Evolutionary conservation across 257 asterid species (phyloP), one percentile per base, ranked within the genome.

Genomic region (Ilex asprella): DNA sequence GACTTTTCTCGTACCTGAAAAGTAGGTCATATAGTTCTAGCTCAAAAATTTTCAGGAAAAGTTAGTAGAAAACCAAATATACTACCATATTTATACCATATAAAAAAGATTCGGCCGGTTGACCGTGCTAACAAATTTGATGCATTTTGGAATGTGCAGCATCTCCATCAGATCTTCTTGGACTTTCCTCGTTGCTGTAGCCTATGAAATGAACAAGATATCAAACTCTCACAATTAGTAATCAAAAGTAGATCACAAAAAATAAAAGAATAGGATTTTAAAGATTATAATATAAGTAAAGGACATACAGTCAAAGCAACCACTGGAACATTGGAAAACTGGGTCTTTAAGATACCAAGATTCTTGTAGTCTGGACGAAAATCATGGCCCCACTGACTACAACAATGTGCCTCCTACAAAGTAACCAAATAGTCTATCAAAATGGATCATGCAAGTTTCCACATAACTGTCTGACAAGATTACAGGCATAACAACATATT

Each of bases 371-470:
- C 99, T 32, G 99, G 99, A 75, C 97, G 99, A 78, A 92, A 92
- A 82, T 92, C 99, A 79, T 89, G 99, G 54, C 99, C 99, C 99
- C 99, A 92, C 74, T 92, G 99, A 75, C 99, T 92, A 81, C 99
- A 92, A 71, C 99, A 92, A 85, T 92, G 99, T 66, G 99, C 99
- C 82, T 92, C 99, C 99, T 92, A 93, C 64, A 80, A 65, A 31
- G 9, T 49, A 73, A 32, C 61, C 27, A 16, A 43, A 29, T 8
- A 57, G 62, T 29, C 54, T 58, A 61, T 58, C 65, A 58, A 70
- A 58, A 64, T 61, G 51, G 70, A 30, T 56, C 31, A n/a, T 35
- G 54, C 54, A 49, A 7, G 16, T 49, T 3, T 35, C 41, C 41
- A 35, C 8, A 8, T 35, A 35, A 35, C 41, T 35, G 7, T 35